A percentile compares a stretch with the other conserved stretches of the same genome.
These are phyloP conservation scores for Iris macrosiphon DNA, from an alignment of 106 monocot species.

Conservation along the genomic window DNA sequence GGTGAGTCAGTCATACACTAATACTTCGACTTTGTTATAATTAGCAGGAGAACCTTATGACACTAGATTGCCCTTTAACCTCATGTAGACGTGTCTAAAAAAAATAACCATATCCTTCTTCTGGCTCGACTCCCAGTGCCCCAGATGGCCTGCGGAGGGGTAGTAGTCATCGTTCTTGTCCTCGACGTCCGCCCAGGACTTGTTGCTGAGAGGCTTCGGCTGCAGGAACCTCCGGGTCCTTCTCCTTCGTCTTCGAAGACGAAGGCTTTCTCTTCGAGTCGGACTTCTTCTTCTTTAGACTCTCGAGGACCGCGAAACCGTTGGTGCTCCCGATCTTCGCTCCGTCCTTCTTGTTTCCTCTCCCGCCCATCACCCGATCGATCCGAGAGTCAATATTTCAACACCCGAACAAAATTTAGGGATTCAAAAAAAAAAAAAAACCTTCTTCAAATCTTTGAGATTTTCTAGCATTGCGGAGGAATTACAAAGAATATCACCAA, in stretches of 20 bases:
- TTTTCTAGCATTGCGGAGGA: no score
- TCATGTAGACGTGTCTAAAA: no score
- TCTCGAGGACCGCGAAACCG: constrained; percentile 55
- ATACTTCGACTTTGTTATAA: no score
- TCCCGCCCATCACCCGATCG: constrained; percentile 7
- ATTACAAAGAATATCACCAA: no score
- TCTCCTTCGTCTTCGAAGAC: constrained; percentile 3
- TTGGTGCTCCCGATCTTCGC: constrained; percentile 34
- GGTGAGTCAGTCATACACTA: no score
- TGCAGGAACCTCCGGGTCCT: constrained; percentile 33
- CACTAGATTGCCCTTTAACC: no score
- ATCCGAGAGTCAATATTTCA: no score
- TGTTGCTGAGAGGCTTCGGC: constrained; percentile 25
- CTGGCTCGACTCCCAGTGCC: constrained; percentile 11
- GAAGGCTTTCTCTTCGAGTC: constrained; percentile 12
- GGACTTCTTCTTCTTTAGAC: constrained; percentile 33
- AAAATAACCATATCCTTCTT: constrained; percentile 2
- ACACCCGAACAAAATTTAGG: no score
- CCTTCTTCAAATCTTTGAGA: no score
- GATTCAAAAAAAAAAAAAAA: no score
- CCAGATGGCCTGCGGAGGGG: constrained; percentile 44
- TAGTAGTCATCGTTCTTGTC: constrained; percentile 43
- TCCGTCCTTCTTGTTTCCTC: constrained; percentile 13
- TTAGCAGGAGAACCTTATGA: no score
- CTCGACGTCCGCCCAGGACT: constrained; percentile 50